Evolutionary conservation across 345 rosid species (phyloP).

Genomic region (Aethionema arabicum): DNA sequence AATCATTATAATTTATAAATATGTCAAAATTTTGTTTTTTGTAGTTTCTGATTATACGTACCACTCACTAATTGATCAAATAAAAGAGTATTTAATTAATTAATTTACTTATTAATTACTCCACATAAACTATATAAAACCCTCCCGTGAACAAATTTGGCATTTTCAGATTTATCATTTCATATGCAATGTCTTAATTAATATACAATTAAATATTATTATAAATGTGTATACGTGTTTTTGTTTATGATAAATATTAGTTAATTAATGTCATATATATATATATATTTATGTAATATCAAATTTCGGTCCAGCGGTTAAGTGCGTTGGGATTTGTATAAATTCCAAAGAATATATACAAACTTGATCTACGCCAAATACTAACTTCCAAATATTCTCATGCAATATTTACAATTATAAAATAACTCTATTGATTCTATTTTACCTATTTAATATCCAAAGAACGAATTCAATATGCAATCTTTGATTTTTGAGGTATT

Average conservation of each 20-base stretch:
- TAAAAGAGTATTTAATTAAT: slow-evolving; percentile 2
- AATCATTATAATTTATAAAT: too few relatives aligned
- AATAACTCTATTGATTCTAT: too few relatives aligned
- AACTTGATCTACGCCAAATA: background rate
- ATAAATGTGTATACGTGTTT: slow-evolving; percentile 6
- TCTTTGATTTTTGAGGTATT: too few relatives aligned
- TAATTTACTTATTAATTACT: slow-evolving; percentile 18
- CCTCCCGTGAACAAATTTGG: slow-evolving; percentile 34
- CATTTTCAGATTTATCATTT: slow-evolving; percentile 11
- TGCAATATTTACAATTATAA: too few relatives aligned
- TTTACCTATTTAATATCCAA: too few relatives aligned
- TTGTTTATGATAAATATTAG: too few relatives aligned
- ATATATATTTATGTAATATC: background rate
- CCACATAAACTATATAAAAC: slow-evolving; percentile 4
- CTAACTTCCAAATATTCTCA: slow-evolving; percentile 2
- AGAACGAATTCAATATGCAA: too few relatives aligned
- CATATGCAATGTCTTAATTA: slow-evolving; percentile 22
- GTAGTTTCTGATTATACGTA: background rate
- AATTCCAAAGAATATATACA: slow-evolving; percentile 11
- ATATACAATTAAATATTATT: background rate
- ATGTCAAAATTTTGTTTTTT: background rate
- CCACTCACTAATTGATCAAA: slow-evolving; percentile 1
- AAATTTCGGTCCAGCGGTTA: slow-evolving; percentile 4
- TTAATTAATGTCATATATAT: too few relatives aligned
- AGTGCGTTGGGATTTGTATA: slow-evolving; percentile 24